Evolutionary conservation across 441 rosid species (phyloP).

Genomic region (Heliophila coronopifolia): DNA sequence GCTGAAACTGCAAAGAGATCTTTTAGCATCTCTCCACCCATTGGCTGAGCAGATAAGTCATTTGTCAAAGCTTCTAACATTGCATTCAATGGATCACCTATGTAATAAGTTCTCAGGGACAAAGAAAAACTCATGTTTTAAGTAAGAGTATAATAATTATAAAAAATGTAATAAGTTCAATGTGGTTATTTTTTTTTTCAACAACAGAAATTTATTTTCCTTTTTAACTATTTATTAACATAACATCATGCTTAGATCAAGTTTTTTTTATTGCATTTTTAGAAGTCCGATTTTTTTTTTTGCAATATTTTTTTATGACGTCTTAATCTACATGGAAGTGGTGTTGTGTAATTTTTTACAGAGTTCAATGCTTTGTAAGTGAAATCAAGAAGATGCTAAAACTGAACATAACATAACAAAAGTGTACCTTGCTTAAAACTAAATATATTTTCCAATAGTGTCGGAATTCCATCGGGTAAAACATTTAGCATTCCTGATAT

Average conservation of each 20-base stretch:
- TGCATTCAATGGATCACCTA: conserved; percentile 40
- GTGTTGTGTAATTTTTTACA: background rate
- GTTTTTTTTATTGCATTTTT: too few relatives aligned
- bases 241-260: too few relatives aligned
- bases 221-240: too few relatives aligned
- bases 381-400: background rate
- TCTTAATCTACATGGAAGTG: background rate
- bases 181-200: too few relatives aligned
- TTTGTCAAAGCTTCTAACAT: conserved; percentile 32
- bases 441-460: conserved; percentile 33
- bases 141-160: too few relatives aligned
- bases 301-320: too few relatives aligned
- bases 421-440: conserved; percentile 53
- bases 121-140: background rate
- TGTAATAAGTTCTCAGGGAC: background rate
- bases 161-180: too few relatives aligned
- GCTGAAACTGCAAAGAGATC: conserved; percentile 37
- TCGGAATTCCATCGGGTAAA: conserved; percentile 42
- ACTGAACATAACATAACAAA: background rate
- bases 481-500: conserved; percentile 43
- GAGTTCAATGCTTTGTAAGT: background rate
- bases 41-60: conserved; percentile 30
- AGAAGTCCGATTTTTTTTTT: too few relatives aligned
- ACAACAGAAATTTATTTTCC: too few relatives aligned
- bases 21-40: conserved; percentile 33